Base-by-base conservation (phyloP, 441 rosid genomes). In the Metrosideros polymorpha region DNA sequence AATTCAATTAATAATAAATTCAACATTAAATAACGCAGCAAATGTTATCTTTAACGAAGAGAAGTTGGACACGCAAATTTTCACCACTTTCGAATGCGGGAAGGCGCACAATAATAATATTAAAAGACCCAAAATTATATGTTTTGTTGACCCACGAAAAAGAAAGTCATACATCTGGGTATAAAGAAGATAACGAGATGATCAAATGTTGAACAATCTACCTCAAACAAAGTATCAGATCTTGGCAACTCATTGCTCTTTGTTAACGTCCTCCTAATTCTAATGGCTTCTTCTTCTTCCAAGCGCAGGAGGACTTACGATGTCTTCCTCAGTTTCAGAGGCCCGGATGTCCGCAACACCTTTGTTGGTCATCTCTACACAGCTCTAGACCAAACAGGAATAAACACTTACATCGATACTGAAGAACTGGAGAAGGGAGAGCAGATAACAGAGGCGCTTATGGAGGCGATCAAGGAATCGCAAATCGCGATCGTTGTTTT, bases 381-480 rank as follows among this genome's bases (percentile, higher is more conserved):
- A 54, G 57, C 57, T 9, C n/a, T 54, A 0, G 13, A 1, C 0
- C 57, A 24, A 0, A 0, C 4, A 1, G 57, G n/a, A 22, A 24
- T 54, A 0, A 22, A 9, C 57, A 54, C 57, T 24, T 54, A 54
- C 27, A 0, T 54, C 0, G 57, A 54, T 0, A 0, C 0, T 4
- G 57, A 54, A 9, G 3, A 9, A 1, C 6, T 54, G 2, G 4
- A 1, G 13, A 54, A 24, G 2, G 57, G 57, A 54, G 57, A 24
- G 12, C 57, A 54, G 24, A 24, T 54, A 9, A 22, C 57, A 24
- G 0, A 12, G 0, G n/a, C 57, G 24, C 27, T 54, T 24, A 24
- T 54, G 12, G 5, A 54, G n/a, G 57, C n/a, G 2, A 54, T 54
- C 6, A 0, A 54, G 27, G n/a, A 54, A 0, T 54, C 57, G 0